phyloP scores from a whole-genome alignment of 2,329 filamentous ascomycete species.

The Aspergillus uvarum region DNA sequence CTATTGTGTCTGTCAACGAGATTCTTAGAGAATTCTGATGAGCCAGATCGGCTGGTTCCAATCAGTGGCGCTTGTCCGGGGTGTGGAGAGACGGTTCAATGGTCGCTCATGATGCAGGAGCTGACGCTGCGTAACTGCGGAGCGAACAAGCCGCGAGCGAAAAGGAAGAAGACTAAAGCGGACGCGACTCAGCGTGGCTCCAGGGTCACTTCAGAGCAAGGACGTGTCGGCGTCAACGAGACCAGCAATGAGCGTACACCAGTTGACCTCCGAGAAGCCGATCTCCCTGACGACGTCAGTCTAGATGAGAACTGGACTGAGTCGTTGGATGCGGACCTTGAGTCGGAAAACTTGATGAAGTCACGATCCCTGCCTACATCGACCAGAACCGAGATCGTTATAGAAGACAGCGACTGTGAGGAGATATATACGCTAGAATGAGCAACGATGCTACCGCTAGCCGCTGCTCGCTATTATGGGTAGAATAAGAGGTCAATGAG shows the following conservation, averaged over 20 bases:
- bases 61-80: slow-evolving; percentile 67
- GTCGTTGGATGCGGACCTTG: slow-evolving; percentile 26
- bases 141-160: slow-evolving; percentile 63
- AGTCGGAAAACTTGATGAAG: slow-evolving; percentile 22
- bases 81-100: slow-evolving; percentile 64
- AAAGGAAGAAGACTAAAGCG: slow-evolving; percentile 61
- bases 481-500: slow-evolving; percentile 2
- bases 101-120: slow-evolving; percentile 80
- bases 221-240: neutral
- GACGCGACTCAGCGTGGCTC: neutral
- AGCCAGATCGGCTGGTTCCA: slow-evolving; percentile 59
- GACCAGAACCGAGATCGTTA: slow-evolving; percentile 42
- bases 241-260: neutral
- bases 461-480: neutral
- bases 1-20: slow-evolving; percentile 55
- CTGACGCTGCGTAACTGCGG: slow-evolving; percentile 72
- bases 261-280: slow-evolving; percentile 21
- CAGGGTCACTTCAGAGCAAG: neutral
- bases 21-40: slow-evolving; percentile 49
- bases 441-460: slow-evolving; percentile 7
- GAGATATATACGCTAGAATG: slow-evolving; percentile 47
- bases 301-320: slow-evolving; percentile 38
- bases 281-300: slow-evolving; percentile 24
- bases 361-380: slow-evolving; percentile 11
- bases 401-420: slow-evolving; percentile 58